Evolutionary conservation across 805 yeast species (phyloP).

Genomic region (Candida boleticola): DNA sequence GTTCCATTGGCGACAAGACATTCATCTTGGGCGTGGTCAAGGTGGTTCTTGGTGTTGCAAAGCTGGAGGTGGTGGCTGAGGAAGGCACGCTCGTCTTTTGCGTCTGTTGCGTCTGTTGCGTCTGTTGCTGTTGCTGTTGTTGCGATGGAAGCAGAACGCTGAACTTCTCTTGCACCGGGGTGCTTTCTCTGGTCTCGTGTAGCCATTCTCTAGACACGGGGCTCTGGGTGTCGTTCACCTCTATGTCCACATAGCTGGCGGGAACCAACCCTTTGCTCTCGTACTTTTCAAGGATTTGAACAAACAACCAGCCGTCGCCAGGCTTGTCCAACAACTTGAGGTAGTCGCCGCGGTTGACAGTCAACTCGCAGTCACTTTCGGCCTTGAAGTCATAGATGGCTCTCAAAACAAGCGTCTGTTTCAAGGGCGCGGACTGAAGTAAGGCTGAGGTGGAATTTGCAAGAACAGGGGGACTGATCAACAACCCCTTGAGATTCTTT

Average conservation of each 20-base stretch:
- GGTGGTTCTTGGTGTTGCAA: neutral
- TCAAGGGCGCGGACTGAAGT: conserved; percentile 7
- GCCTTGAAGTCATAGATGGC: conserved; percentile 33
- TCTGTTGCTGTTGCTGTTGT: no score
- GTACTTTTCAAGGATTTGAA: conserved; percentile 14
- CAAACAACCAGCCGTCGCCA: conserved; percentile 42
- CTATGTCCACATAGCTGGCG: conserved; percentile 38
- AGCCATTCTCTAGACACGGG: conserved; percentile 35
- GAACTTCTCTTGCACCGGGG: neutral
- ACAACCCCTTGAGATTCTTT: conserved; percentile 23
- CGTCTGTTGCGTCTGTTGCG: no score
- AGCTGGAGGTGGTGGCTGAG: neutral
- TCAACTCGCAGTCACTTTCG: conserved; percentile 25
- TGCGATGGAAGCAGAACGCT: no score
- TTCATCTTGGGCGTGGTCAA: neutral
- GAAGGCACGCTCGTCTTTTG: neutral
- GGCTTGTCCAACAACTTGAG: conserved; percentile 31
- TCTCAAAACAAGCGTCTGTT: conserved; percentile 21
- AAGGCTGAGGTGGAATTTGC: conserved; percentile 5
- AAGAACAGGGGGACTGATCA: conserved; percentile 24
- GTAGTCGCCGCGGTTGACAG: conserved; percentile 25
- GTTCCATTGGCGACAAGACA: neutral
- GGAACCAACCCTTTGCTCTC: conserved; percentile 31
- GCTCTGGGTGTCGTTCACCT: conserved; percentile 33
- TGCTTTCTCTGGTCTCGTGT: conserved; percentile 14